Evolutionary conservation across 352 stramenopile species (phyloP), one percentile per base, ranked within the genome.

Genomic region (Phytopythium vexans): DNA sequence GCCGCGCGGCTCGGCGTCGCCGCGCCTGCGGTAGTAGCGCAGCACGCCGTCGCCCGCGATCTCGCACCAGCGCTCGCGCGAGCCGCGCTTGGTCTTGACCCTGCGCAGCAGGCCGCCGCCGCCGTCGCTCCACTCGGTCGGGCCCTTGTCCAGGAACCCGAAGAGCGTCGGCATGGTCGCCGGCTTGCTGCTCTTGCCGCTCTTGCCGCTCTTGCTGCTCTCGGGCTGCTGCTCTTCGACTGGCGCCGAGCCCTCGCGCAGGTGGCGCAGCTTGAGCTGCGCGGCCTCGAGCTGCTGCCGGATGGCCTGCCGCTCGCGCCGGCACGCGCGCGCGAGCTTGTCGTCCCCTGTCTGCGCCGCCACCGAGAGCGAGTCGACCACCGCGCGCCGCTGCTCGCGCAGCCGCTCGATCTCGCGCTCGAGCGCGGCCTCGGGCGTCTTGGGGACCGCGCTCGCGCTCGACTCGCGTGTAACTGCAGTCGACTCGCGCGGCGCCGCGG

Each of bases 11-110:
- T 89, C 78, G 7, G 74, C 74, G 59, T 92, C 82, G 12, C 72
- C 68, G 57, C 88, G 76, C 14, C 74, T 70, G 62, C 89, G 89
- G 72, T 84, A 92, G 55, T 92, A 92, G 12, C 69, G 58, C 21
- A 92, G 61, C 45, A 73, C 69, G 33, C 82, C 82, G 14, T 75
- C 70, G 0, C 72, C 56, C 37, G 89, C 77, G 38, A 92, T 77
- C 44, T 69, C 70, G 56, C 73, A 92, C 69, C 75, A 92, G 15
- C 82, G 74, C 9, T 89, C 78, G 1, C 79, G 76, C 49, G 85
- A 76, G 7, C 82, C 82, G 32, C 78, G 74, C 6, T 27, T 27
- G 21, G 21, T 27, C 21, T 27, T 27, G 21, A 27, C 21, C 1
- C 21, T 1, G 21, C 74, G 83, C 83, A 1, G 66, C 75, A 82